Evolutionary conservation across 2,329 filamentous ascomycete species (phyloP).

Genomic region (Claviceps monticola): DNA sequence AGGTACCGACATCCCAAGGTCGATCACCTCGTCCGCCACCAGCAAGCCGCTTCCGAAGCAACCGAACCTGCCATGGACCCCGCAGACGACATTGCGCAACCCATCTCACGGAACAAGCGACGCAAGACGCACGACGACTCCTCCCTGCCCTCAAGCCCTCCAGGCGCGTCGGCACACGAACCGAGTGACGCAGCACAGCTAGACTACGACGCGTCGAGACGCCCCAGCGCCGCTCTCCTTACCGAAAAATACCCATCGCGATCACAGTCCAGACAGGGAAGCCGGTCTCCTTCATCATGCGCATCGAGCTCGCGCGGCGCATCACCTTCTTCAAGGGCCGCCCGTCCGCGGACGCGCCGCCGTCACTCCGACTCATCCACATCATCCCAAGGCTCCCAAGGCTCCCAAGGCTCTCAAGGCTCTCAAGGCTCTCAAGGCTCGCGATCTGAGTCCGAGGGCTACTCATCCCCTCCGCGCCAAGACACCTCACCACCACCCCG

Average conservation of each 20-base stretch:
- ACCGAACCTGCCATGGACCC: constrained; percentile 15
- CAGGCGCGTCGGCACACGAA: constrained; percentile 7
- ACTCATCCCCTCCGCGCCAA: constrained; percentile 8
- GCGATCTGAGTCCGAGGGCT: constrained; percentile 3
- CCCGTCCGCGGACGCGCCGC: constrained; percentile 16
- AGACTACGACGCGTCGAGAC: constrained; percentile 3
- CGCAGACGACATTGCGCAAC: constrained; percentile 12
- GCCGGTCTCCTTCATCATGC: constrained; percentile 21
- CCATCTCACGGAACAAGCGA: constrained; percentile 18
- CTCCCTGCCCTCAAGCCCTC: constrained; percentile 14
- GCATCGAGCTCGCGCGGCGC: constrained; percentile 25
- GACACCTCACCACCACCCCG: constrained; percentile 21
- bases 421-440: no score
- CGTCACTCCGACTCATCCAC: constrained; percentile 16
- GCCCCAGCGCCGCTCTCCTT: constrained; percentile 11
- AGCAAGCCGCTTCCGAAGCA: background rate
- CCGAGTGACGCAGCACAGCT: constrained; percentile 1
- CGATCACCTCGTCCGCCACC: background rate
- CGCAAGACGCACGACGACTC: constrained; percentile 19
- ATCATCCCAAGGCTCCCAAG: constrained; percentile 15
- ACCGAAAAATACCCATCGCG: constrained; percentile 15
- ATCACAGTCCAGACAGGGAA: constrained; percentile 16
- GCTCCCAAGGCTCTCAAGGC: no score
- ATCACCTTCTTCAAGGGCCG: constrained; percentile 11
- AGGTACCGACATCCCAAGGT: background rate